These are phyloP conservation scores for Beauveria caledonica DNA, from an alignment of 2,329 filamentous ascomycete genomes.

Conservation along the genomic window DNA sequence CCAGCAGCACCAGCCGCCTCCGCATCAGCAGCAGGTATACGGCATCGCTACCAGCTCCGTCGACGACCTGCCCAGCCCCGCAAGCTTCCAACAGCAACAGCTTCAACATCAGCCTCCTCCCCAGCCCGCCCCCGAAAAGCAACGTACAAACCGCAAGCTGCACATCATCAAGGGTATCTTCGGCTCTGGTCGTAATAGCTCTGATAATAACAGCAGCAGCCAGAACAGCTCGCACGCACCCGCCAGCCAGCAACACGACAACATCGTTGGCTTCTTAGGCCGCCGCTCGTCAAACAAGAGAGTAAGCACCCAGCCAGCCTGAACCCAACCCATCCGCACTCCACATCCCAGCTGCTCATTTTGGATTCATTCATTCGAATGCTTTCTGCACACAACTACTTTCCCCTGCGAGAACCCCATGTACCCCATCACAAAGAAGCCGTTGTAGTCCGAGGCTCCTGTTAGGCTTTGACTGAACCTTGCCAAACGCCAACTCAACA, in stretches of 20 bases:
- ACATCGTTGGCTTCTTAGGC: conserved; percentile 38
- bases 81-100: conserved; percentile 19
- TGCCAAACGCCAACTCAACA: background rate
- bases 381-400: background rate
- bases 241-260: conserved; percentile 32
- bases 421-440: background rate
- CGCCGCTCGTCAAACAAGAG: conserved; percentile 49
- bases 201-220: conserved; percentile 21
- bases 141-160: conserved; percentile 42
- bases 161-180: conserved; percentile 43
- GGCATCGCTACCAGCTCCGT: conserved; percentile 20
- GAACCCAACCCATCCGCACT: background rate
- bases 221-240: conserved; percentile 21
- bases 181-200: conserved; percentile 27
- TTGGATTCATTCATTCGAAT: background rate
- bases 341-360: background rate
- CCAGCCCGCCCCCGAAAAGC: conserved; percentile 27
- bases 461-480: background rate
- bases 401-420: background rate
- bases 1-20: conserved; percentile 22
- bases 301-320: conserved; percentile 40
- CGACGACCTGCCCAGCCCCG: conserved; percentile 18
- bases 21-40: conserved; percentile 24
- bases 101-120: conserved; percentile 26
- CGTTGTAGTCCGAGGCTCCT: conserved; percentile 15